Evolutionary conservation across 257 asterid species (phyloP), one percentile per base, ranked within the genome.

Genomic region (Salvia miltiorrhiza): DNA sequence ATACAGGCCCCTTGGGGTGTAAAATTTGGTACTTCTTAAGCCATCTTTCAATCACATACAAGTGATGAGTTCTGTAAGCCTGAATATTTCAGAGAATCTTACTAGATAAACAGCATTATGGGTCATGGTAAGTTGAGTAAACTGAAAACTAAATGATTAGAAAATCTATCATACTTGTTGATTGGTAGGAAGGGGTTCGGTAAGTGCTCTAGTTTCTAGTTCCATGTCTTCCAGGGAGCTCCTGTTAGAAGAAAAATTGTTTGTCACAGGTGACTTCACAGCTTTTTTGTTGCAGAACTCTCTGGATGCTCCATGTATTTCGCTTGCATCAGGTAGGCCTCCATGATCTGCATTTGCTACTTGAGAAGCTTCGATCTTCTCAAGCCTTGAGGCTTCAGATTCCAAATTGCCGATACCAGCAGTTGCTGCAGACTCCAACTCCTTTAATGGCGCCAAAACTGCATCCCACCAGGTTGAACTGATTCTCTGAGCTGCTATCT

Each of bases 181-280:
- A 83, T 90, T 93, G 54, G 96, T 87, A 12, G 99, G 99, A 71
- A 93, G 96, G 48, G 97, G 97, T 85, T 93, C 99, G 40, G 96
- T 93, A 33, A 93, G 78, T 73, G 96, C 95, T 88, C 94, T 86
- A 59, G 96, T 93, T 81, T 86, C 91, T 78, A 93, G 83, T 87
- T 93, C 99, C 90, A 90, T 83, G 64, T 93, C 99, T 85, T 93
- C 96, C 53, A 93, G 79, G 62, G 88, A 77, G 78, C 91, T 81
- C 80, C 87, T 85, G 47, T 80, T 77, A 37, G 81, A 75, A 19
- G 74, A 67, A 67, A 54, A 47, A 43, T 80, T 62, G 78, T 59
- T 78, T 56, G 23, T 52, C 43, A 7, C 14, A 59, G 33, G 67
- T 53, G 74, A 56, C 63, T 43, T 69, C 45, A 19, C 43, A 49